Evolutionary conservation across 805 yeast species (phyloP), one percentile per base, ranked within the genome.

Genomic region (Metschnikowia proteae): DNA sequence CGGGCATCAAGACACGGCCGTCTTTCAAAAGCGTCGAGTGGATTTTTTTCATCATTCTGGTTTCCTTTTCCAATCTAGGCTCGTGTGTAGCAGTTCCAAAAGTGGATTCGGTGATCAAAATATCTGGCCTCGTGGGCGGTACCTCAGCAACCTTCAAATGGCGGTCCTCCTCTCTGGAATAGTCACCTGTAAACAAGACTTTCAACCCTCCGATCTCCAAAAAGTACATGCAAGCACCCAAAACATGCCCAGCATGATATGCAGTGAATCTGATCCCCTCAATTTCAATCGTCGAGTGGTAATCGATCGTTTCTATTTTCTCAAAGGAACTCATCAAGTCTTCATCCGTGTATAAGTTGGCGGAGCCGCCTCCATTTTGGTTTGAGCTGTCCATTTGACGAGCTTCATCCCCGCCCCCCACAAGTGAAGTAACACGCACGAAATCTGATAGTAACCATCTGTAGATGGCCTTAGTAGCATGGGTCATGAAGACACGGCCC

Each of bases 211-310:
- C 97, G 59, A 94, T 86, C 66, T 94, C 99, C 43, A 94, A 81
- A 56, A 94, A 83, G 66, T 84, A 94, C 98, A 94, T 94, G 9
- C 98, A 97, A 8, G 99, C 98, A 47, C 99, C 99, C 38, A 94
- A 73, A 9, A 94, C 99, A 75, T 94, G 99, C n/a, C 99, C 99
- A 6, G 99, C 99, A 70, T 92, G 99, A 66, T 86, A 94, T 1
- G 99, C 99, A 1, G 99, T 94, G 71, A 94, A 92, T 61, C 94
- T 77, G 48, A 94, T 84, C 45, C 99, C 99, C 50, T 88, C 95
- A 32, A 91, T 87, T 59, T 94, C 98, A 55, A 89, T 80, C 0
- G 99, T 94, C 4, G 97, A 88, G 66, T 94, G 98, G 66, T 86
- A 94, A 65, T 94, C 99, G 25, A 94, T 81, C 1, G 98, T 88